These are phyloP conservation scores for Inga laurina DNA, from an alignment of 306 rosid species.

Conservation along the genomic window DNA sequence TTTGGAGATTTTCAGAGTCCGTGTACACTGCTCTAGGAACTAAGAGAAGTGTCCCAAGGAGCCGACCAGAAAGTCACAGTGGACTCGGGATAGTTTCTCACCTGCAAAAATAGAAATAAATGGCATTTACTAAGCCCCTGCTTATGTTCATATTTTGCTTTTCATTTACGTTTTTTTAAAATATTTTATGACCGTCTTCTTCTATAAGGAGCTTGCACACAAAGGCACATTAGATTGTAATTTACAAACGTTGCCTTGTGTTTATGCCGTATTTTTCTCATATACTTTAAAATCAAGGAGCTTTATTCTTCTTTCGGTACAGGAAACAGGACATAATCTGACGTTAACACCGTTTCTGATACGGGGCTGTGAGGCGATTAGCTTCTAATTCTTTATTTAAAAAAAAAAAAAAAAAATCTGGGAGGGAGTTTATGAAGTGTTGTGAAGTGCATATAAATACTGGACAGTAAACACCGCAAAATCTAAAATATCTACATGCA, in stretches of 20 bases:
- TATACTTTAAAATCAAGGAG: background rate
- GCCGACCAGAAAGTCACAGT: conserved; percentile 2
- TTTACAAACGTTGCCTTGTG: background rate
- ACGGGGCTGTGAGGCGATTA: background rate
- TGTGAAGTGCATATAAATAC: background rate
- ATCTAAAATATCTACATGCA: background rate
- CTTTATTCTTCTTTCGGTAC: background rate
- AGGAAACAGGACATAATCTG: background rate
- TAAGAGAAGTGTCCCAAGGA: conserved; percentile 14
- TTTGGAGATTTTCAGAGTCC: background rate
- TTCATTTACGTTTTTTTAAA: background rate
- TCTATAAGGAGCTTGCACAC: background rate
- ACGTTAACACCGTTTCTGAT: background rate
- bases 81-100: background rate
- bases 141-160: background rate
- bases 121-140: conserved; percentile 31
- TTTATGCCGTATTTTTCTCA: background rate
- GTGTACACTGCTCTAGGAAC: conserved; percentile 7
- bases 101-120: conserved; percentile 9
- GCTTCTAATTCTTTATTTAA: background rate
- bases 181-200: background rate
- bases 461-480: background rate
- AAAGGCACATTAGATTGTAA: background rate
- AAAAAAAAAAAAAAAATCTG: background rate
- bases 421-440: background rate